Percentiles rank a stretch among this genome's conserved stretches.
These are phyloP conservation scores for Auxenochlorella protothecoides DNA, from an alignment of 139 green algal species.

Conservation along the genomic window DNA sequence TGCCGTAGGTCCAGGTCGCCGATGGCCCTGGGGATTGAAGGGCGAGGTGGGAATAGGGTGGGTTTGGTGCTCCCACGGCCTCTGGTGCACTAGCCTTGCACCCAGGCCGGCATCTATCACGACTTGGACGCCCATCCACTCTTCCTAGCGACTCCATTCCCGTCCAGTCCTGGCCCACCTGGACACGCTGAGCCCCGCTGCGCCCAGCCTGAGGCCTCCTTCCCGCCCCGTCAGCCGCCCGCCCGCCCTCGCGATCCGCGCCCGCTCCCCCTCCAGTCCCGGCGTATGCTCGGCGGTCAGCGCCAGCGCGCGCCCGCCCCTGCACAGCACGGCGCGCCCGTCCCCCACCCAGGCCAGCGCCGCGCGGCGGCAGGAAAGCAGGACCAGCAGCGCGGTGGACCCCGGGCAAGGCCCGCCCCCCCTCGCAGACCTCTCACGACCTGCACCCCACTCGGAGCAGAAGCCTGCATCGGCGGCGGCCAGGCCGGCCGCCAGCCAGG, in stretches of 20 bases:
- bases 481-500: constrained; percentile 33
- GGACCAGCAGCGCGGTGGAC: constrained; percentile 54
- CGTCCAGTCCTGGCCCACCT: constrained; percentile 6
- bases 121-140: too few relatives aligned
- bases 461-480: constrained; percentile 33
- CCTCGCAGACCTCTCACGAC: background rate
- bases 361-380: constrained; percentile 45
- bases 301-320: constrained; percentile 35
- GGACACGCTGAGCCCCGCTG: constrained; percentile 57
- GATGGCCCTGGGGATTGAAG: constrained; percentile 40
- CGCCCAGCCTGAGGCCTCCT: constrained; percentile 66
- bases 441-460: constrained; percentile 21
- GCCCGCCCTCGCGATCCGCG: constrained; percentile 47
- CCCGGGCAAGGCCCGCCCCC: constrained; percentile 42
- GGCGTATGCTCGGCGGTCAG: constrained; percentile 77
- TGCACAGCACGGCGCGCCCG: constrained; percentile 72
- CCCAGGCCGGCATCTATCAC: too few relatives aligned
- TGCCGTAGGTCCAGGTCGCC: constrained; percentile 78
- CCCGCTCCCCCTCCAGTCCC: constrained; percentile 52
- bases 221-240: constrained; percentile 25
- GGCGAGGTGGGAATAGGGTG: background rate
- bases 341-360: constrained; percentile 79
- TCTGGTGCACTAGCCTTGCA: background rate
- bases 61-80: too few relatives aligned
- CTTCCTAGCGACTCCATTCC: too few relatives aligned